A percentile compares a stretch with the other conserved stretches of the same genome.
phyloP scores from a whole-genome alignment of 768 basidiomycete genomes.

The Russula virescens region DNA sequence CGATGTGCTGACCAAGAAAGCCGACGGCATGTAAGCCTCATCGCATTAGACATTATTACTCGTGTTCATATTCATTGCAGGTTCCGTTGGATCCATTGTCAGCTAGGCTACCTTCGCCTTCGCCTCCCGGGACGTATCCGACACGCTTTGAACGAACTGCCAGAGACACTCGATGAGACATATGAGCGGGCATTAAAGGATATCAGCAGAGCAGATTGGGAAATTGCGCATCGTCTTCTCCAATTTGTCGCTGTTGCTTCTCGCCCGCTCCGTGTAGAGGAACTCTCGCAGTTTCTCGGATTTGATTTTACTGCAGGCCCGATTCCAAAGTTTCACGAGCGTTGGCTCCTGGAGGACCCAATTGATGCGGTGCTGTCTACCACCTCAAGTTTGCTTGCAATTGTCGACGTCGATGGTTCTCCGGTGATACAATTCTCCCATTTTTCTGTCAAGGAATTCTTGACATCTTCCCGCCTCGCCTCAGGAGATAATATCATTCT shows the following conservation, averaged over 20 bases:
- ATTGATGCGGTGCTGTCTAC: neutral
- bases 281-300: neutral
- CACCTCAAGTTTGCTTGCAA: neutral
- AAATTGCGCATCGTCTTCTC: neutral
- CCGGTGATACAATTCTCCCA: neutral
- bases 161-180: neutral
- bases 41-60: neutral
- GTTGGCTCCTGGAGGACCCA: neutral
- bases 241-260: neutral
- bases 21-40: neutral
- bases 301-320: neutral
- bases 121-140: neutral
- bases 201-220: neutral
- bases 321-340: neutral
- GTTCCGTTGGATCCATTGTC: slow-evolving; percentile 1
- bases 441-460: slow-evolving; percentile 1
- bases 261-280: neutral
- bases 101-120: neutral
- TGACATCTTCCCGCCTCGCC: slow-evolving; percentile 1
- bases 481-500: neutral
- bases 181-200: neutral
- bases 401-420: neutral
- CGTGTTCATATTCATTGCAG: neutral
- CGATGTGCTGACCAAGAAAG: neutral
- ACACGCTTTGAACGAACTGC: neutral